Evolutionary conservation across 495 filamentous ascomycete genomes (phyloP), one percentile per base, ranked within the genome.

Genomic region (Podospora pseudopauciseta): DNA sequence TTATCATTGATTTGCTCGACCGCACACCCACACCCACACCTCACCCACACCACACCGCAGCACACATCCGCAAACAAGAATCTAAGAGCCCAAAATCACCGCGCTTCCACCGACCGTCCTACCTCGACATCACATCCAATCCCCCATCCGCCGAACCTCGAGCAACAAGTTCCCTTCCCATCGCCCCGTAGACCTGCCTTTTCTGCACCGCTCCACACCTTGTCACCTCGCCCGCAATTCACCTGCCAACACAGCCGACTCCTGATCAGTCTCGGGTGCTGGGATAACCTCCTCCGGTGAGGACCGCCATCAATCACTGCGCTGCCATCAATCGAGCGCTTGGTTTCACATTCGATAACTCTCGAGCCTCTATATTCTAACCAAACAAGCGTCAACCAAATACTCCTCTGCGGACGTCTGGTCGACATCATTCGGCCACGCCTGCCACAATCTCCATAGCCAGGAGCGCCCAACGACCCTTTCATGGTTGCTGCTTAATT

Each of bases 401-500:
- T 49, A 49, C 39, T 5, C 15, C 15, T 11, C 39, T 11, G 9
- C 39, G 39, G 9, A 49, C 39, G 39, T 16, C 39, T 49, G 9
- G 39, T 13, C 39, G 39, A 16, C 39, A 11, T 11, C 9, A 49
- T 3, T 49, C 15, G 16, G 26, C 60, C 7, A 18, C 60, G 27
- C 60, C 19, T 1, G 61, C 61, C 61, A 28, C 15, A 5, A 63
- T 63, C 34, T 20, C n/a, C 55, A 32, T n/a, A 16, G 28, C 23
- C 26, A 32, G 30, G 30, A 44, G 44, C 55, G 15, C 26, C 23
- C 49, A 27, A 59, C 53, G 44, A 15, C 34, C 49, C 39, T 54
- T 63, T 44, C 68, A 65, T 75, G 76, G 65, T 72, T 65, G 72
- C 65, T 73, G 62, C 74, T 63, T 73, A 72, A 73, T 49, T 39